Base-by-base conservation (phyloP, 1,284 basidiomycete genomes). In the Sanghuangporus sanghuang region DNA sequence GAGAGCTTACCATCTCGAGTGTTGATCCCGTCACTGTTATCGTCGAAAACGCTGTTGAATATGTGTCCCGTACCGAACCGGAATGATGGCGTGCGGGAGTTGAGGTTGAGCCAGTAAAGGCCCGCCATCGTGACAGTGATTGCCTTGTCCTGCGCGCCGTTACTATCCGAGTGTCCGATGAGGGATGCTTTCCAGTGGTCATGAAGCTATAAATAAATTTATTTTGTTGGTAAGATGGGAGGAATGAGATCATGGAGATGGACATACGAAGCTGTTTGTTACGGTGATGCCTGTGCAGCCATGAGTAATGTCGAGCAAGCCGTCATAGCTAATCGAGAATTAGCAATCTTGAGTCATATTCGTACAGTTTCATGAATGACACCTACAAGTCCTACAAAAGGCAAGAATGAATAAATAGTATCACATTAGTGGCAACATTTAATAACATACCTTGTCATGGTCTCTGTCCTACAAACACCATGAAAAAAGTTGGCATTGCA, bases 1-100 rank as follows among this genome's bases (percentile, higher is more conserved):
- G 23, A 35, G 44, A 23, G 66, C 72, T 16, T 68, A 74, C 79
- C 80, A 64, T 77, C 74, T 65, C 80, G 78, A 60, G 79, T 80
- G 73, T 81, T 81, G 68, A 82, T 81, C 61, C 80, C 79, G 68
- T 81, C 79, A 67, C 71, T 74, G 70, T 78, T 78, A 72, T 74
- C 72, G 57, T 77, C 74, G 67, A 77, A 79, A 61, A 75, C 69
- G 68, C 78, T 81, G 74, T 81, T 81, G 71, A 73, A 80, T 69
- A 80, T 77, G 72, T 80, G 79, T 48, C 78, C 79, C 60, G 74
- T 74, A 48, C 79, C 79, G 70, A 79, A 80, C 57, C 71, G 70
- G 69, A 70, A 66, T 5, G 67, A 69, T 3, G 70, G 68, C 27
- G 66, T 69, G 60, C 70, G 70, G n/a, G 69, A 69, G 62, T 69